Base-by-base conservation (phyloP, 257 asterid genomes). In the Jacaranda copaia region DNA sequence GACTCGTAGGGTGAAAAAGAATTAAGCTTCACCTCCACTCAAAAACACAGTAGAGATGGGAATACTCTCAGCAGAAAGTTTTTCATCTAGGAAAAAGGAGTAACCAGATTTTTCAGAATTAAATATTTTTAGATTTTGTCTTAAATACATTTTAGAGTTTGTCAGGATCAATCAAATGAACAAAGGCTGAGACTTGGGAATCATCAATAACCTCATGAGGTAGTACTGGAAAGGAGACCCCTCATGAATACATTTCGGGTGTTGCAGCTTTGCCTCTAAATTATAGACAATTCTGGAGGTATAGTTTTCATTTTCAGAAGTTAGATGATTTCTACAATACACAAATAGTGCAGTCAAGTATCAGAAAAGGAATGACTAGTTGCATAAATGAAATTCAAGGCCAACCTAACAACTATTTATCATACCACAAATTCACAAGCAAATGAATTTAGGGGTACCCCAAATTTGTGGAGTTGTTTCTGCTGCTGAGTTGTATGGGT, bases 11-110 rank as follows among this genome's bases (percentile, higher is more conserved):
- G 49, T 14, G 11, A 9, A 45, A 46, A 35, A 9, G 40, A 8
- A 4, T 14, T 7, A 68, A 18, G 70, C 48, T 19, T 18, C 70
- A 56, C 39, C 19, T 66, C 77, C 52, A 56, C 39, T 53, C 56
- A 69, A 48, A 40, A 58, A 46, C n/a, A 78, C 66, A 40, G 55
- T 1, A 48, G 8, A 58, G n/a, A 64, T 43, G 63, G 25, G 18
- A 56, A 73, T 67, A 18, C 68, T 56, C 53, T 57, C 73, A 51
- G 60, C 77, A 49, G 25, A 75, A 68, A 36, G 73, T 25, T 60
- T 8, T 43, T 52, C 62, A 75, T 62, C 45, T 11, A 62, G 46
- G 57, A 76, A 25, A 43, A 53, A 42, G 46, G 8, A 8, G 7
- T 36, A 63, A 39, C 55, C 38, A 67, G 48, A 43, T 72, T 25